These are phyloP conservation scores for Pythium aquatile DNA, from an alignment of 352 stramenopile genomes.

Conservation along the genomic window DNA sequence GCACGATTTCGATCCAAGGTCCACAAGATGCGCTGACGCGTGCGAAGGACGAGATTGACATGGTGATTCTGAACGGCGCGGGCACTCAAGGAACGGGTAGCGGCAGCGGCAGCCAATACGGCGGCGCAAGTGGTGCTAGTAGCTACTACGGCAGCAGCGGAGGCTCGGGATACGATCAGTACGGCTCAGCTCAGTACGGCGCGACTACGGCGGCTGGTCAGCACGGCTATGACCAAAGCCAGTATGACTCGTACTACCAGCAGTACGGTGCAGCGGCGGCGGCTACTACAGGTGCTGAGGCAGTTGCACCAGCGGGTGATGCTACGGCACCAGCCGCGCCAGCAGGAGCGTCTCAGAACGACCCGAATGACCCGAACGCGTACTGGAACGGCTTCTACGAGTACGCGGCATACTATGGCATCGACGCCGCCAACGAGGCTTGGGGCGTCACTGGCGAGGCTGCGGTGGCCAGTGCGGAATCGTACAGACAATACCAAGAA, in stretches of 20 bases:
- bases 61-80: constrained; percentile 73
- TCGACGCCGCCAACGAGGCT: constrained; percentile 79
- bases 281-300: constrained; percentile 25
- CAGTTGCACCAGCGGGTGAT: constrained; percentile 21
- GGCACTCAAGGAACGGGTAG: constrained; percentile 41
- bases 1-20: constrained; percentile 82
- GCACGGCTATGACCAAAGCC: constrained; percentile 51
- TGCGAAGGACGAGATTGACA: constrained; percentile 81
- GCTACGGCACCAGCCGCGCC: constrained; percentile 26
- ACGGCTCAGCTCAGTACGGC: constrained; percentile 36
- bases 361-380: constrained; percentile 85
- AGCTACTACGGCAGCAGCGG: constrained; percentile 31
- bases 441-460: constrained; percentile 82
- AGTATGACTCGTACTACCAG: constrained; percentile 77
- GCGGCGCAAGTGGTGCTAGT: constrained; percentile 1
- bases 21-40: constrained; percentile 51
- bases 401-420: constrained; percentile 86
- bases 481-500: constrained; percentile 73
- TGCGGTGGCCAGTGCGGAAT: constrained; percentile 61
- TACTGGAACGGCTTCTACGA: constrained; percentile 91
- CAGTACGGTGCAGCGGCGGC: constrained; percentile 37
- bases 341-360: constrained; percentile 37
- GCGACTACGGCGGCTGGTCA: constrained; percentile 20
- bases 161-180: constrained; percentile 49
- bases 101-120: constrained; percentile 27